These are phyloP conservation scores for Nepenthes mirabilis DNA, from an alignment of 148 eudicot species.

Conservation along the genomic window DNA sequence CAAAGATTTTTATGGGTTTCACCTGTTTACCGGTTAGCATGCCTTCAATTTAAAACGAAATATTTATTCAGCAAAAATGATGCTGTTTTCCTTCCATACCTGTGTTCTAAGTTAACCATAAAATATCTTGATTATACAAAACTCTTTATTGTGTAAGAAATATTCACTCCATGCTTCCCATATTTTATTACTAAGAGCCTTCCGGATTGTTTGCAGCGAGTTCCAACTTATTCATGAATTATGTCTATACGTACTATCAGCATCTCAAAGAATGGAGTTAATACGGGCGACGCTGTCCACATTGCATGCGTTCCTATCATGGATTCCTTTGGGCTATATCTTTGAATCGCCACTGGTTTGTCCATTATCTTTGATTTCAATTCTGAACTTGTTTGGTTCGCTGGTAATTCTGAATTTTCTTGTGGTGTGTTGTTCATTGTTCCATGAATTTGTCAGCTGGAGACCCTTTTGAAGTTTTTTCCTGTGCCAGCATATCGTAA, in stretches of 20 bases:
- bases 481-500: constrained; percentile 75
- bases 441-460: constrained; percentile 37
- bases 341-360: constrained; percentile 97
- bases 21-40: too few relatives aligned
- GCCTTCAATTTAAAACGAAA: too few relatives aligned
- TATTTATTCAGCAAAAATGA: too few relatives aligned
- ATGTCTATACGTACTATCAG: constrained; percentile 91
- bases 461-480: constrained; percentile 77
- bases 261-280: constrained; percentile 86
- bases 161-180: too few relatives aligned
- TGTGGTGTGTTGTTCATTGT: constrained; percentile 4
- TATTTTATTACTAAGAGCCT: too few relatives aligned
- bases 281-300: constrained; percentile 86
- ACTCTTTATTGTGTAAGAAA: too few relatives aligned
- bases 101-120: too few relatives aligned
- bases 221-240: constrained; percentile 97
- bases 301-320: constrained; percentile 91
- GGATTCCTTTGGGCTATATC: constrained; percentile 98
- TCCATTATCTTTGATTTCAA: constrained; percentile 2
- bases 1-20: too few relatives aligned
- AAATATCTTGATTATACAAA: too few relatives aligned
- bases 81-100: too few relatives aligned
- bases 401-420: not conserved
- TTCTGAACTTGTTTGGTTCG: not conserved
- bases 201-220: constrained; percentile 44